Base-by-base conservation (phyloP, 2,329 filamentous ascomycete genomes). In the Penicillium sp. region DNA sequence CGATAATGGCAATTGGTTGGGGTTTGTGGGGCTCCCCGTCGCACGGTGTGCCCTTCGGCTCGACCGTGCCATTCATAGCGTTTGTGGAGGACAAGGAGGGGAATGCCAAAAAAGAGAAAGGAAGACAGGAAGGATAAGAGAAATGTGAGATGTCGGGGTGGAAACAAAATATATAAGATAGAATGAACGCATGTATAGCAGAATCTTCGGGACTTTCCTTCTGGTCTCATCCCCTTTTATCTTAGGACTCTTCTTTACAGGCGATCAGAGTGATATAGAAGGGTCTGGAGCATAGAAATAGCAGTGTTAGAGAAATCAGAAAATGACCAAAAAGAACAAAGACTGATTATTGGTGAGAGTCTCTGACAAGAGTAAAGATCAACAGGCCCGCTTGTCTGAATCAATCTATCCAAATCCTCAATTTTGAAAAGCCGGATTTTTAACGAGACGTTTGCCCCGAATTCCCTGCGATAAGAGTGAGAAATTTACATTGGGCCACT, bases 1-100 rank as follows among this genome's bases (percentile, higher is more conserved):
- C 69, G 43, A 71, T 66, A 8, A 71, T 67, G 30, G 68, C 69
- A 51, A 71, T 71, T 37, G 67, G 66, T 19, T 62, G 59, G 4
- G 52, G 61, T 3, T 38, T 25, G 13, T 33, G 58, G 30, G 56
- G 4, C 6, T 64, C 59, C 30, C 52, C 56, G 28, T 51, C n/a
- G 19, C 40, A 13, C 22, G 51, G 55, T 55, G 59, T 28, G 46
- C 55, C 64, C 19, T 57, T 63, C 10, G 38, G 46, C 26, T 57
- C 52, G 52, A 55, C 54, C 38, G 57, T 52, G 46, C 59, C 59
- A 37, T 59, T 60, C 58, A 61, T 67, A 10, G 55, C 60, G 55
- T 48, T 33, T 48, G 8, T 10, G 26, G 45, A 49, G 45, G 45
- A 33, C 14, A n/a, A 8, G 8, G 3, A 4, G 28, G n/a, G 16